Evolutionary conservation across 257 asterid species (phyloP).

Genomic region (Nemophila menziesii): DNA sequence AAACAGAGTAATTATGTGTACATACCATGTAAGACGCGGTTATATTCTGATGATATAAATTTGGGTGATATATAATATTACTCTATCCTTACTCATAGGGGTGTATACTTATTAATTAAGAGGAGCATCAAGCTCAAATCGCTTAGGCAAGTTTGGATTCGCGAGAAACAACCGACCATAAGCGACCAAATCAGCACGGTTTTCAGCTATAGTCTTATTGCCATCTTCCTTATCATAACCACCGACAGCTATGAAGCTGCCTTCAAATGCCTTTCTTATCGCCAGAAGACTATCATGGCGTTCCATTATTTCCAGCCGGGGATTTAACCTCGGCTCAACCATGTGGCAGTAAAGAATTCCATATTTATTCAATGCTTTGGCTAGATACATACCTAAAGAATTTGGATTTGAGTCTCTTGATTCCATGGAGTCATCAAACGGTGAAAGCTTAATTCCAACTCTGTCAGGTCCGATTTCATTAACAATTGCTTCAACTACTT

Average conservation of each 20-base stretch:
- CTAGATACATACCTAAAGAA: slow-evolving; percentile 47
- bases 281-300: slow-evolving; percentile 33
- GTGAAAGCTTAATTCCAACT: slow-evolving; percentile 73
- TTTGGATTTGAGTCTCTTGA: slow-evolving; percentile 46
- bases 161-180: slow-evolving; percentile 57
- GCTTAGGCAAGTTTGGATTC: slow-evolving; percentile 52
- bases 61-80: slow-evolving; percentile 47
- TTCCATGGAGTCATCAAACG: slow-evolving; percentile 31
- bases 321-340: slow-evolving; percentile 55
- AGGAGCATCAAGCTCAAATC: slow-evolving; percentile 45
- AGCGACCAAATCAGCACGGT: slow-evolving; percentile 46
- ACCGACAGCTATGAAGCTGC: slow-evolving; percentile 58
- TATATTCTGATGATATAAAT: no score
- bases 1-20: no score
- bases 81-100: no score
- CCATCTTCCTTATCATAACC: slow-evolving; percentile 57
- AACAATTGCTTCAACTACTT: slow-evolving; percentile 36
- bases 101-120: slow-evolving; percentile 48
- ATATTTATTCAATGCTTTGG: slow-evolving; percentile 33
- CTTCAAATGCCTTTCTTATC: slow-evolving; percentile 47
- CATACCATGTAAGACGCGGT: no score
- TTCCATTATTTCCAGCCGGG: slow-evolving; percentile 12
- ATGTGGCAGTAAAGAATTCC: slow-evolving; percentile 48
- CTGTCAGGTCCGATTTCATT: slow-evolving; percentile 35
- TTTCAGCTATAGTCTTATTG: slow-evolving; percentile 38